Conservation (phyloP, 371 early-diverging fungal species). For the Haplosporangium sp. region DNA sequence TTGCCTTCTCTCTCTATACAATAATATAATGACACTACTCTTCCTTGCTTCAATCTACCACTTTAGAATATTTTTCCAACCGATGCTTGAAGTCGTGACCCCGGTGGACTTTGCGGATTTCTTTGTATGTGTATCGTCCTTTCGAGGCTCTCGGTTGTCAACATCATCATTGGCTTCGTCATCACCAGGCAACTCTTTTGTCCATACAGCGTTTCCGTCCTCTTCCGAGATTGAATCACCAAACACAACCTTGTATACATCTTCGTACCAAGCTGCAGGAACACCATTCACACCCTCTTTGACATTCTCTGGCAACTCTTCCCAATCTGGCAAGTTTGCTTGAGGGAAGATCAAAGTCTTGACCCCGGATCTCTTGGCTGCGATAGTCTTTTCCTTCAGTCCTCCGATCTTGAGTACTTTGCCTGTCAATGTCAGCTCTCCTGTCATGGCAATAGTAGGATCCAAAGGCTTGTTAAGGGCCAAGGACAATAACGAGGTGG, state of each 20-base stretch:
- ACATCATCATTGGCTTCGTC: constrained; percentile 26
- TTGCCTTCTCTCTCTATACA: neutral
- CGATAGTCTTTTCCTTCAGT: constrained; percentile 97
- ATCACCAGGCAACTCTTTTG: constrained; percentile 50
- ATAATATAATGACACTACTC: neutral
- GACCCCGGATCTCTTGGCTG: constrained; percentile 95
- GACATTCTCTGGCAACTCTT: constrained; percentile 91
- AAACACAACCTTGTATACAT: constrained; percentile 70
- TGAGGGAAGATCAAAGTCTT: constrained; percentile 90
- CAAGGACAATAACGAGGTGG: constrained; percentile 91
- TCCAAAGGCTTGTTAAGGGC: constrained; percentile 83
- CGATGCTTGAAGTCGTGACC: constrained; percentile 5
- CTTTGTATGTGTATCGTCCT: constrained; percentile 28
- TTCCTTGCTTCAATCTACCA: constrained; percentile 14
- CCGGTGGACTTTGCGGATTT: constrained; percentile 12
- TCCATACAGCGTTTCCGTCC: constrained; percentile 60
- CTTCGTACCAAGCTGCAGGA: constrained; percentile 88
- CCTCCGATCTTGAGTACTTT: constrained; percentile 98
- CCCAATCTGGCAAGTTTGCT: constrained; percentile 94
- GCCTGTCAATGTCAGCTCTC: constrained; percentile 97
- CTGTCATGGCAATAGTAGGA: constrained; percentile 95
- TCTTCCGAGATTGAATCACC: constrained; percentile 56
- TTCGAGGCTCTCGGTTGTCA: constrained; percentile 48
- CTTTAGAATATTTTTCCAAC: constrained; percentile 32
- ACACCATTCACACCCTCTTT: constrained; percentile 89